These are phyloP conservation scores for Hymenoscyphus infarciens DNA, from an alignment of 2,329 filamentous ascomycete species.

Conservation along the genomic window DNA sequence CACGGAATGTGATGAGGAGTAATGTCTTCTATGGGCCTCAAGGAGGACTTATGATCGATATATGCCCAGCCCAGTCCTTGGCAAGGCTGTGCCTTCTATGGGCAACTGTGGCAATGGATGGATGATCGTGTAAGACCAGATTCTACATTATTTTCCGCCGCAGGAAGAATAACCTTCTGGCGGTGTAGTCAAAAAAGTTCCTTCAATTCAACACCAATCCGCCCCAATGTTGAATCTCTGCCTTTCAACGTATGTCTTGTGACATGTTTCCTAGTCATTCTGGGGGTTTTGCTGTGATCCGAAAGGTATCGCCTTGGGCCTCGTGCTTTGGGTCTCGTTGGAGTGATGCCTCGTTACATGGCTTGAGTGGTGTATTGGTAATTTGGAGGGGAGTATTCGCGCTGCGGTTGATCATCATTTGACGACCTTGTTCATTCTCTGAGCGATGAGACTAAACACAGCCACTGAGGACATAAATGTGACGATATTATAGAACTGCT, in stretches of 20 bases:
- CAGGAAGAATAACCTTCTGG: not conserved
- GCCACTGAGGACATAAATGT: slow-evolving; percentile 96
- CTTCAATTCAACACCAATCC: not conserved
- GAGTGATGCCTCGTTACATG: no score
- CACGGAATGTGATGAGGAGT: not conserved
- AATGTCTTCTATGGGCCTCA: not conserved
- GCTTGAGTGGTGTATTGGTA: not conserved
- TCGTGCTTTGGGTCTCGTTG: not conserved
- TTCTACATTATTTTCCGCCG: not conserved
- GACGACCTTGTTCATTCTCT: slow-evolving; percentile 58
- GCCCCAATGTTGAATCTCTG: not conserved
- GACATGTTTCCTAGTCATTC: not conserved
- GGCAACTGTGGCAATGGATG: not conserved
- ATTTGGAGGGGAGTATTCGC: not conserved
- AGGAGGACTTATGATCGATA: not conserved
- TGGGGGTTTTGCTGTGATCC: not conserved
- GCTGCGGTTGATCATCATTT: not conserved
- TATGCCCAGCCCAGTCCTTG: not conserved
- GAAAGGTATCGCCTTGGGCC: not conserved
- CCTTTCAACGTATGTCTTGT: not conserved
- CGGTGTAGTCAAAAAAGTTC: not conserved
- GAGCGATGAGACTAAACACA: slow-evolving; percentile 88
- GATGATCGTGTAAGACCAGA: not conserved
- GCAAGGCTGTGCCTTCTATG: not conserved
- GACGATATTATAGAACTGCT: slow-evolving; percentile 93